Conservation (phyloP, 352 stramenopile genomes). For the Globisporangium megalacanthum region DNA sequence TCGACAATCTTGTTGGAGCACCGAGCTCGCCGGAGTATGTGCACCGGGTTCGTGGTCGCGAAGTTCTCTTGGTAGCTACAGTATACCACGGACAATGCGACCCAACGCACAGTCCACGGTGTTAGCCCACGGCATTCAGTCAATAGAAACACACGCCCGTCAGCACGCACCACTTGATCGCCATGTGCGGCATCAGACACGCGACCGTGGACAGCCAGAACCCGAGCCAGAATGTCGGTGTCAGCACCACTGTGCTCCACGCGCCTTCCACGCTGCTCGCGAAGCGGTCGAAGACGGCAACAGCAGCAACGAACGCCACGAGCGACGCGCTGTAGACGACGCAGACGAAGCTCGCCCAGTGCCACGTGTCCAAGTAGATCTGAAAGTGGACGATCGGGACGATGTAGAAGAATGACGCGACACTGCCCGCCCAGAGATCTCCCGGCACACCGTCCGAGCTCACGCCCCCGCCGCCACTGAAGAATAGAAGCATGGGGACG, state of each 20-base stretch:
- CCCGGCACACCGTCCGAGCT: constrained; percentile 28
- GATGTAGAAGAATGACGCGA: constrained; percentile 91
- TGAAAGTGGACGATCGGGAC: constrained; percentile 91
- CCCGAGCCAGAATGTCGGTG: constrained; percentile 55
- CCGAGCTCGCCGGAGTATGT: constrained; percentile 64
- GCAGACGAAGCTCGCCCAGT: constrained; percentile 51
- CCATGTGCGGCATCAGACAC: constrained; percentile 60
- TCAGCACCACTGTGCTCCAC: constrained; percentile 26
- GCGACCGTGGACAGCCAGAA: constrained; percentile 33
- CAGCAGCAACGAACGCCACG: constrained; percentile 35
- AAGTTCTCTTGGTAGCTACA: constrained; percentile 76
- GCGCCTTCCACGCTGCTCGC: constrained; percentile 39
- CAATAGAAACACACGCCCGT: not conserved
- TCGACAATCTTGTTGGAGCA: constrained; percentile 75
- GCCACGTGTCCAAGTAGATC: constrained; percentile 76
- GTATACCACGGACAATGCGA: not conserved
- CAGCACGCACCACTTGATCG: constrained; percentile 47
- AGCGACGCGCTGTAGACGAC: constrained; percentile 46
- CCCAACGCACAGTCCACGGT: not conserved
- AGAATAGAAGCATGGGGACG: constrained; percentile 50
- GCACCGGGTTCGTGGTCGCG: constrained; percentile 57
- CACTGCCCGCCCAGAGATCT: constrained; percentile 87
- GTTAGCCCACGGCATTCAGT: no score
- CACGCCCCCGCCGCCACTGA: constrained; percentile 43
- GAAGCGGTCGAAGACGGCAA: constrained; percentile 55